Conservation (phyloP, 2,329 filamentous ascomycete species). For the Cladophialophora yegresii region DNA sequence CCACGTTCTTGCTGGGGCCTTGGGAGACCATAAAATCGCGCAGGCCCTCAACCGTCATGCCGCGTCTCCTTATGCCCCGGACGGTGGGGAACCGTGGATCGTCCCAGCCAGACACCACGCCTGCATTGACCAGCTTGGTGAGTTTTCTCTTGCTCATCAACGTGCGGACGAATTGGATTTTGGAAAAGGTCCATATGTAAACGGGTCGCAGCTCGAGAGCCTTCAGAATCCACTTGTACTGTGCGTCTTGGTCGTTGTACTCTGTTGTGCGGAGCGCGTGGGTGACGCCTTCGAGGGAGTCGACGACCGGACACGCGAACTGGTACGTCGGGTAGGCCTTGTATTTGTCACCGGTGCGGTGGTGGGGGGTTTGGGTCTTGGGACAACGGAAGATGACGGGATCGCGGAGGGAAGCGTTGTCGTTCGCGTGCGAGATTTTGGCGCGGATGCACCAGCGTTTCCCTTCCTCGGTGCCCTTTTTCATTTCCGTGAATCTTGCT, state of each 20-base stretch:
- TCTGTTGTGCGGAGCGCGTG: constrained; percentile 67
- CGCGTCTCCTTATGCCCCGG: constrained; percentile 52
- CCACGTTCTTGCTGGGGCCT: constrained; percentile 52
- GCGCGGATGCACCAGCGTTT: constrained; percentile 87
- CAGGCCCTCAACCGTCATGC: constrained; percentile 53
- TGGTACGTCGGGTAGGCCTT: constrained; percentile 70
- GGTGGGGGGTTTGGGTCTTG: constrained; percentile 63
- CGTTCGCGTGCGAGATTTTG: constrained; percentile 87
- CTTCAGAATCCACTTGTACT: constrained; percentile 56
- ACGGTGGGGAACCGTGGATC: constrained; percentile 56
- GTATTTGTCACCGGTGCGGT: constrained; percentile 65
- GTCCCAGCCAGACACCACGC: constrained; percentile 55
- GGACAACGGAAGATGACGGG: constrained; percentile 93
- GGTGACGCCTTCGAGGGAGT: constrained; percentile 64
- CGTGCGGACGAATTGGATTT: constrained; percentile 56
- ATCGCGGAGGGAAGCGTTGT: constrained; percentile 94
- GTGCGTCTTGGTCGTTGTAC: constrained; percentile 56
- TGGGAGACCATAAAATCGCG: constrained; percentile 56
- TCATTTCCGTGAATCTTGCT: constrained; percentile 90
- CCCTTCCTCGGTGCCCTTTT: constrained; percentile 76
- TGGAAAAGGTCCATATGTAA: constrained; percentile 56
- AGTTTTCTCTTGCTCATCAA: constrained; percentile 56
- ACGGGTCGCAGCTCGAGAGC: constrained; percentile 50
- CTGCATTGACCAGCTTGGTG: constrained; percentile 53
- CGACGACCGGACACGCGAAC: constrained; percentile 65